Percentiles rank a stretch among this genome's conserved stretches.
These are phyloP conservation scores for Mycena chlorophos DNA, from an alignment of 768 basidiomycete species.

Conservation along the genomic window DNA sequence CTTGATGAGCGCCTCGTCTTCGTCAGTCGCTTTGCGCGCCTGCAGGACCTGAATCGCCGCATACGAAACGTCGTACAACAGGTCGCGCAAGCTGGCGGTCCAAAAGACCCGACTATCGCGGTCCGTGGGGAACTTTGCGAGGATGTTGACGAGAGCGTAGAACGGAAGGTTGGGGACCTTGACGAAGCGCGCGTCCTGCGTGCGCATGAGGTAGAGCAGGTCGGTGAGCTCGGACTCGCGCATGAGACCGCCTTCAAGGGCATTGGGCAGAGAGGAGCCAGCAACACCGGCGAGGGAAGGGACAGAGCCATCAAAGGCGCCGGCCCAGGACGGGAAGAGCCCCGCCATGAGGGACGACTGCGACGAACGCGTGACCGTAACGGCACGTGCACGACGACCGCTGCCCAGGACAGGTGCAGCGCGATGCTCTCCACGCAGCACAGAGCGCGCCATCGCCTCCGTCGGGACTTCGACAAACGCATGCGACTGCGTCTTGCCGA, in stretches of 20 bases:
- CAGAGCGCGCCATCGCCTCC: conserved; percentile 61
- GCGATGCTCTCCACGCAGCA: conserved; percentile 55
- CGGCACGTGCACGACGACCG: conserved; percentile 77
- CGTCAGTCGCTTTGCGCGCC: conserved; percentile 44
- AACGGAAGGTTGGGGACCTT: conserved; percentile 84
- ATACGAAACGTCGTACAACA: conserved; percentile 54
- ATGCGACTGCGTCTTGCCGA: conserved; percentile 83
- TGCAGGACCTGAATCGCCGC: conserved; percentile 62
- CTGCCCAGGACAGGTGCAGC: conserved; percentile 66
- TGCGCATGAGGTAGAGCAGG: conserved; percentile 67
- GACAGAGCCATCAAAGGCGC: conserved; percentile 64
- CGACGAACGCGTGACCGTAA: conserved; percentile 77
- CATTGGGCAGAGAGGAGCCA: conserved; percentile 56
- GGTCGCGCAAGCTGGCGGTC: conserved; percentile 60
- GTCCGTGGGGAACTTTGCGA: conserved; percentile 79
- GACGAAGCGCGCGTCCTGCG: conserved; percentile 83
- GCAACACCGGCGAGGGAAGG: conserved; percentile 69
- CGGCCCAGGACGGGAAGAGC: conserved; percentile 82
- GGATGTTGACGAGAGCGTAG: conserved; percentile 70
- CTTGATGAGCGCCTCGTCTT: conserved; percentile 46
- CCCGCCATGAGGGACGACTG: conserved; percentile 84
- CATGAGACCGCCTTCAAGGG: conserved; percentile 65
- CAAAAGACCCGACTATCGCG: conserved; percentile 77
- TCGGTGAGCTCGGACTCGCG: conserved; percentile 67
- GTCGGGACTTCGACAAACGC: conserved; percentile 76